Conservation (phyloP, 768 basidiomycete genomes). For the Udeniomyces megalosporus region DNA sequence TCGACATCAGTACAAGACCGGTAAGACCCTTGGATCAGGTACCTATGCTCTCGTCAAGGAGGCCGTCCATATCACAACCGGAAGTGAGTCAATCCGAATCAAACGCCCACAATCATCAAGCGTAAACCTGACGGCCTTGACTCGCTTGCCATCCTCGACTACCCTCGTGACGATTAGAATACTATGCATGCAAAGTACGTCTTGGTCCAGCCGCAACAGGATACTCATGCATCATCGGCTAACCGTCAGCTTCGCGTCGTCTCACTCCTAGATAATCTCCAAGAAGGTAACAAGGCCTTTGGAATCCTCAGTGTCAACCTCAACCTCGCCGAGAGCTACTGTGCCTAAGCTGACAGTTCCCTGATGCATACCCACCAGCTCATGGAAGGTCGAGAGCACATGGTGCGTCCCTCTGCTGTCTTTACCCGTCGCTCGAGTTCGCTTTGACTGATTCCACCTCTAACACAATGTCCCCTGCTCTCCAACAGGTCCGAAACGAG, state of each 20-base stretch:
- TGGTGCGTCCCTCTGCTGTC: constrained; percentile 55
- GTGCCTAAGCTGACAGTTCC: no score
- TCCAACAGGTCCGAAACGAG: constrained; percentile 73
- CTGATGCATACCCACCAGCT: constrained; percentile 24
- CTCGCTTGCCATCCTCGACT: no score
- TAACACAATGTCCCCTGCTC: not conserved
- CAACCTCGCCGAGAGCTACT: not conserved
- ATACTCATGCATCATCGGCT: no score
- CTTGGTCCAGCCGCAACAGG: not conserved
- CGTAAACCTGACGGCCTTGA: not conserved
- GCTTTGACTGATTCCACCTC: not conserved
- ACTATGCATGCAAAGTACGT: constrained; percentile 89
- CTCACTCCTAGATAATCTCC: constrained; percentile 9
- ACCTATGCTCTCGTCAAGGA: constrained; percentile 83
- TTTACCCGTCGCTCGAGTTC: not conserved
- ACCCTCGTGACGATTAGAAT: no score
- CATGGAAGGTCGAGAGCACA: constrained; percentile 94
- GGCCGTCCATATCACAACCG: constrained; percentile 16
- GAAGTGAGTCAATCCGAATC: not conserved
- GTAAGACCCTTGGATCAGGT: constrained; percentile 73
- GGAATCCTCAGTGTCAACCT: not conserved
- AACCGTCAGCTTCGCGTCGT: not conserved
- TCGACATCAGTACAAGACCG: constrained; percentile 50
- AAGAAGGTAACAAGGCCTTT: constrained; percentile 11
- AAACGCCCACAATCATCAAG: not conserved